Evolutionary conservation across 176 grass and related monocot genomes (phyloP).

Genomic region (Zoysia japonica): DNA sequence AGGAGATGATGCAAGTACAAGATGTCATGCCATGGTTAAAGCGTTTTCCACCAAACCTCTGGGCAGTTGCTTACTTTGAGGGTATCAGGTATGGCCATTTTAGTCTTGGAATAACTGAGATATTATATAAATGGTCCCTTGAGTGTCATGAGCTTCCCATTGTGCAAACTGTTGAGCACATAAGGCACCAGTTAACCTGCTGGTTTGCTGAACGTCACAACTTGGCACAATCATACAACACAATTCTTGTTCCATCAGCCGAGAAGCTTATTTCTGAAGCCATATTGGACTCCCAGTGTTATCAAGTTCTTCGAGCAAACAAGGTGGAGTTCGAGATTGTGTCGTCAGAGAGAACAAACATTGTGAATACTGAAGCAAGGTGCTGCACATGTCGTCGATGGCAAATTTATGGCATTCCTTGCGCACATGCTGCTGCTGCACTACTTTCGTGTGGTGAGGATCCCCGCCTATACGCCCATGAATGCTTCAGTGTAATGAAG

Average conservation of each 20-base stretch:
- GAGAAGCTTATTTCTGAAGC: slow-evolving; percentile 93
- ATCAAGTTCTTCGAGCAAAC: slow-evolving; percentile 97
- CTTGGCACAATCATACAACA: slow-evolving; percentile 63
- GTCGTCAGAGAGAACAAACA: slow-evolving; percentile 92
- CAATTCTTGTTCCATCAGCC: slow-evolving; percentile 83
- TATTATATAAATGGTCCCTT: slow-evolving; percentile 81
- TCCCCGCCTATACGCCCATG: slow-evolving; percentile 68
- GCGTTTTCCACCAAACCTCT: slow-evolving; percentile 80
- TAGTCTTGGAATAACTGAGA: slow-evolving; percentile 79
- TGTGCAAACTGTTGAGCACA: slow-evolving; percentile 92
- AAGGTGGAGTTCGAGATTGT: slow-evolving; percentile 99
- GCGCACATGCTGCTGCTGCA: slow-evolving; percentile 89
- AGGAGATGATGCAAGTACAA: slow-evolving; percentile 92
- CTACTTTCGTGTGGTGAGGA: slow-evolving; percentile 90
- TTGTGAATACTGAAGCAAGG: slow-evolving; percentile 84
- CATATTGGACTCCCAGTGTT: slow-evolving; percentile 75
- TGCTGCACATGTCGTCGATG: slow-evolving; percentile 84
- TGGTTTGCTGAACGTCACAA: slow-evolving; percentile 83
- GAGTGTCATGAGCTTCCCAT: slow-evolving; percentile 94
- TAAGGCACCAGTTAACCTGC: slow-evolving; percentile 63
- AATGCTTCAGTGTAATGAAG: slow-evolving; percentile 85
- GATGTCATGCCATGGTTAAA: slow-evolving; percentile 91
- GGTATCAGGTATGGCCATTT: slow-evolving; percentile 89
- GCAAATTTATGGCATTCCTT: slow-evolving; percentile 94
- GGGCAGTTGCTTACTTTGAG: slow-evolving; percentile 90